Evolutionary conservation across 2,329 filamentous ascomycete species (phyloP), one percentile per base, ranked within the genome.

Genomic region (Aspergillus carbonarius): DNA sequence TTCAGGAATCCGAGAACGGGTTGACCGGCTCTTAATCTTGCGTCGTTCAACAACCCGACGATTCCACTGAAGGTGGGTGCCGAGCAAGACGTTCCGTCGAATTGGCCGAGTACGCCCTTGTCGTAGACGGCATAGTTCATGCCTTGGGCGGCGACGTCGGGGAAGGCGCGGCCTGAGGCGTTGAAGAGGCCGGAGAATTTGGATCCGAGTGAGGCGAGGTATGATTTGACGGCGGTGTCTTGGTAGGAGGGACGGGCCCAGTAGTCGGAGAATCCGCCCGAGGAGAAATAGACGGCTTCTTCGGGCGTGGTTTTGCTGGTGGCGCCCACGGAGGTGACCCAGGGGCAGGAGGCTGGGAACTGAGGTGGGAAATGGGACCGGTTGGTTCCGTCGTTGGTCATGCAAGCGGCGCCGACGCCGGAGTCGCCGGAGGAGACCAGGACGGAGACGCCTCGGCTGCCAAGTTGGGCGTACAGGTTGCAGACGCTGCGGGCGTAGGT

Each of bases 31-130:
- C 78, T 72, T 17, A 88, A 70, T 34, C 84, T 76, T 0, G 82
- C 84, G 64, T 88, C 86, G 64, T 89, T 89, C 57, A 89, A 73
- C 4, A 89, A 78, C 1, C 83, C 78, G 40, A 90, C 75, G 49
- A 89, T 77, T 6, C 79, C 82, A 0, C 84, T 82, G 23, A 85
- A 83, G 0, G 84, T 74, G 0, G 88, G 88, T 0, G 83, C 73
- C 0, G 86, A 81, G 32, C 85, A 82, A 23, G 73, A 76, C 1
- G 78, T 79, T 12, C 78, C 78, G 25, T 74, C 72, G 4, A 76
- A 67, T 7, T 65, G 58, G 13, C 46, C 59, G 0, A 73, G 56
- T 0, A 4, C 23, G 6, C 73, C 72, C 62, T 72, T 67, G 46
- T 70, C 67, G 34, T 71, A 72, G 15, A 75, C 69, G 1, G 71